Conservation (phyloP, 1,139 yeast genomes). For the Scheffersomyces titani region DNA sequence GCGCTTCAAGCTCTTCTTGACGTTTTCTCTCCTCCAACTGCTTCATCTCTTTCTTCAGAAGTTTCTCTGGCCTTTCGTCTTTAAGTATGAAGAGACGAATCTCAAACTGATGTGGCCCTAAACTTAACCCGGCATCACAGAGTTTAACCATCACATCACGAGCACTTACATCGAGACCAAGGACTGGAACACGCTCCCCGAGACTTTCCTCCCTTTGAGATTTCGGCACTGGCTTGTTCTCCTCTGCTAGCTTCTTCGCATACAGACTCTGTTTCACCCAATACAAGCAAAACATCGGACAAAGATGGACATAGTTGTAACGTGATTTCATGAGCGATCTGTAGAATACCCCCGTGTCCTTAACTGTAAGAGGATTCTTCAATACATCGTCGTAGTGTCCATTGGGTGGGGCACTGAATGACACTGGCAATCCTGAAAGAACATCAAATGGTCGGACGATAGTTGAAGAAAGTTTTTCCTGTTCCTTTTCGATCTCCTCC, state of each 20-base stretch:
- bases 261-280: conserved; percentile 70
- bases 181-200: conserved; percentile 39
- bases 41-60: conserved; percentile 21
- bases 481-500: conserved; percentile 51
- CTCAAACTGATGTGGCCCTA: conserved; percentile 86
- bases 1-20: neutral
- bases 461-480: conserved; percentile 41
- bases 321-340: conserved; percentile 77
- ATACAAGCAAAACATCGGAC: conserved; percentile 72
- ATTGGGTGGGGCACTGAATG: conserved; percentile 62
- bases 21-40: conserved; percentile 14
- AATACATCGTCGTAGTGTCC: conserved; percentile 49
- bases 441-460: conserved; percentile 67
- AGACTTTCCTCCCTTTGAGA: conserved; percentile 24
- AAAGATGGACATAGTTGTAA: conserved; percentile 65
- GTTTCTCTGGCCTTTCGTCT: conserved; percentile 55
- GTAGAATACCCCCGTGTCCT: conserved; percentile 72
- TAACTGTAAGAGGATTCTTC: conserved; percentile 65
- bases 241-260: conserved; percentile 41
- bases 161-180: conserved; percentile 53
- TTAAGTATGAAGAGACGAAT: conserved; percentile 77
- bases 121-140: conserved; percentile 68
- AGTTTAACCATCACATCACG: conserved; percentile 89
- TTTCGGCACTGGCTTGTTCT: conserved; percentile 31
- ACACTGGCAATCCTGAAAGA: conserved; percentile 70